A percentile compares a stretch with the other conserved stretches of the same genome.
These are phyloP conservation scores for Cicer pinnatifidum DNA, from an alignment of 306 rosid species.

Conservation along the genomic window DNA sequence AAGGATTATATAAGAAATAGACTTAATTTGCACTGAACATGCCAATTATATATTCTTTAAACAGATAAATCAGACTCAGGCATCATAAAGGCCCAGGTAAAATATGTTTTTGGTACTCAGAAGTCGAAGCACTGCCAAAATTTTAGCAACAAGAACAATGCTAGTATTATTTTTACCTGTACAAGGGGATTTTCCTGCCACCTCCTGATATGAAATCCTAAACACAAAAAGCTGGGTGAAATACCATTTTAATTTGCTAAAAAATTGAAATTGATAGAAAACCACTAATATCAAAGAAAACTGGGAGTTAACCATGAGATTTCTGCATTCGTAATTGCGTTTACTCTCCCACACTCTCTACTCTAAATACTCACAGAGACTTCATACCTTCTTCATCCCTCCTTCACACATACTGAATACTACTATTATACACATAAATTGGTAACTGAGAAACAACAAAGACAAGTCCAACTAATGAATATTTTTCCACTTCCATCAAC, in stretches of 20 bases:
- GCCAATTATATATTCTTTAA: constrained; percentile 9
- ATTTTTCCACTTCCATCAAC: constrained; percentile 26
- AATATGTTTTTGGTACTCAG: neutral
- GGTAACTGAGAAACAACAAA: constrained; percentile 2
- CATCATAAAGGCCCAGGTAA: constrained; percentile 1
- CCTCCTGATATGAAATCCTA: constrained; percentile 96
- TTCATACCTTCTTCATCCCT: neutral
- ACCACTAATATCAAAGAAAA: neutral
- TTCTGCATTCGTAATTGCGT: neutral
- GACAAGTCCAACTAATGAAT: constrained; percentile 6
- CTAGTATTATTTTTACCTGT: constrained; percentile 57
- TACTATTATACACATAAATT: constrained; percentile 26
- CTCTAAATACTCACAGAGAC: neutral
- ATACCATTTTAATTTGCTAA: constrained; percentile 52
- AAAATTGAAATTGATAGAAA: constrained; percentile 9
- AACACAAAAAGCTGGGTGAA: constrained; percentile 39
- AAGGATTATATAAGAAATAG: constrained; percentile 21
- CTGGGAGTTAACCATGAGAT: neutral
- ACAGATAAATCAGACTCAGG: constrained; percentile 10
- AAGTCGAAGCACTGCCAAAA: neutral
- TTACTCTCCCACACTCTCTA: neutral
- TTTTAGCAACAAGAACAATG: neutral
- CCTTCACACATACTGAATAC: neutral
- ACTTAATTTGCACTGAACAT: constrained; percentile 7
- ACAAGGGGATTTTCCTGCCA: constrained; percentile 74